Evolutionary conservation across 73 alveolate genomes (phyloP).

Genomic region (Blepharisma stoltei): DNA sequence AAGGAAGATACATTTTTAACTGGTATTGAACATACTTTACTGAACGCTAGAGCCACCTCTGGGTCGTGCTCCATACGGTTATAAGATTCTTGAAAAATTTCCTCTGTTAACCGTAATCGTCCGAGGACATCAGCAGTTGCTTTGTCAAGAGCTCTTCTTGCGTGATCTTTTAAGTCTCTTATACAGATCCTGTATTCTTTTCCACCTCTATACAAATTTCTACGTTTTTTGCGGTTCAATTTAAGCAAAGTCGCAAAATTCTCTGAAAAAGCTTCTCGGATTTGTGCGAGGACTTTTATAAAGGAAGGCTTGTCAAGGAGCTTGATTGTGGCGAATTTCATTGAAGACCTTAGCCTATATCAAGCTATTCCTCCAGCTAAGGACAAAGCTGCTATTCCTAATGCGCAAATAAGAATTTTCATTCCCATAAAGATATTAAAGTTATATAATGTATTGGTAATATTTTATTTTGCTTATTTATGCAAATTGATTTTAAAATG

Average conservation of each 20-base stretch:
- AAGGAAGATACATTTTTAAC: neutral
- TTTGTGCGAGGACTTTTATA: neutral
- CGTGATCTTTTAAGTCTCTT: constrained; percentile 3
- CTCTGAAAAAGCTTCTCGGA: neutral
- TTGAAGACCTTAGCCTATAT: neutral
- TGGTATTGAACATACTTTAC: neutral
- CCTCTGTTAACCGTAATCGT: neutral
- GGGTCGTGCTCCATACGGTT: neutral
- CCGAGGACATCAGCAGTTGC: neutral
- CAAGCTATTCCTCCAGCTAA: no score
- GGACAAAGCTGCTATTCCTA: no score
- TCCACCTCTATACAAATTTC: neutral
- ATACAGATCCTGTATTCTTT: neutral
- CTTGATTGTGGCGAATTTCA: neutral
- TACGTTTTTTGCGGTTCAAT: neutral
- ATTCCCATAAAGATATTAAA: no score
- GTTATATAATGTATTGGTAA: no score
- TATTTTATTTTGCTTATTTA: no score
- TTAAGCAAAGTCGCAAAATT: neutral
- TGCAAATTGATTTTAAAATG: no score
- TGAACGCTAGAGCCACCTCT: neutral
- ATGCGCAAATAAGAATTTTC: no score
- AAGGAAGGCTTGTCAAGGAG: neutral
- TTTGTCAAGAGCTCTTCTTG: neutral
- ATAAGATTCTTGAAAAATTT: neutral